Percentiles rank a stretch among this genome's conserved stretches.
Conservation (phyloP, 2,329 filamentous ascomycete species). For the Hypoxylon sp. region DNA sequence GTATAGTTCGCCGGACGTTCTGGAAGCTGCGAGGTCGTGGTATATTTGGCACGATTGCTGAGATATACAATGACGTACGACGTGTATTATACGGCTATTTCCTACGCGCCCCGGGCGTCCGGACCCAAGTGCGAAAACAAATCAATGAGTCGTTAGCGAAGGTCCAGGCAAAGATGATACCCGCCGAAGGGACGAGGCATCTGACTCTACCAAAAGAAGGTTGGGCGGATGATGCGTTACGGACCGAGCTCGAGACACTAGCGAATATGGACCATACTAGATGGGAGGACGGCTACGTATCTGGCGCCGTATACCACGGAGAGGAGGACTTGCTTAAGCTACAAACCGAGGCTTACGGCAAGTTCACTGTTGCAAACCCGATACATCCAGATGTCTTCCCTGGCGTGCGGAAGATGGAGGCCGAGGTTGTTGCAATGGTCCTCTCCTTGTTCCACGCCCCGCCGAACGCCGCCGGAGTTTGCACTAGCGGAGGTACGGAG, state of each 20-base stretch:
- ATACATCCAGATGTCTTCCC: slow-evolving; percentile 99
- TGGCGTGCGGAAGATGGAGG: slow-evolving; percentile 98
- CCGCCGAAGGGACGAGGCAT: slow-evolving; percentile 79
- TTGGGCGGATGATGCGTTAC: slow-evolving; percentile 83
- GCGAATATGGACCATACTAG: slow-evolving; percentile 91
- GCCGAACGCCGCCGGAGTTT: slow-evolving; percentile 85
- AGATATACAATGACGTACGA: slow-evolving; percentile 79
- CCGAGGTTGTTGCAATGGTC: slow-evolving; percentile 97
- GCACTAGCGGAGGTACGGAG: slow-evolving; percentile 93
- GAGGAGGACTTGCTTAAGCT: slow-evolving; percentile 84
- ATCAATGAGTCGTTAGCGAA: slow-evolving; percentile 84
- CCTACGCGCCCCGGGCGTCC: slow-evolving; percentile 87
- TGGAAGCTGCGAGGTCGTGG: slow-evolving; percentile 93
- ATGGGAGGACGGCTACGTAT: slow-evolving; percentile 97
- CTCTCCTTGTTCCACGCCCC: slow-evolving; percentile 91
- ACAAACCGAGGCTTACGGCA: slow-evolving; percentile 92
- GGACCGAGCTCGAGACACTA: slow-evolving; percentile 83
- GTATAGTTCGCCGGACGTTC: slow-evolving; percentile 83
- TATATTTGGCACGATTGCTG: slow-evolving; percentile 80
- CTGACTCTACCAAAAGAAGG: slow-evolving; percentile 85
- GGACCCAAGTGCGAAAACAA: slow-evolving; percentile 86
- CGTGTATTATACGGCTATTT: slow-evolving; percentile 87
- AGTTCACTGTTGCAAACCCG: slow-evolving; percentile 95
- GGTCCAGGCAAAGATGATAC: slow-evolving; percentile 86
- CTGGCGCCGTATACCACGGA: slow-evolving; percentile 96